phyloP scores from a whole-genome alignment of 495 filamentous ascomycete genomes.

The Xylaria venustula region DNA sequence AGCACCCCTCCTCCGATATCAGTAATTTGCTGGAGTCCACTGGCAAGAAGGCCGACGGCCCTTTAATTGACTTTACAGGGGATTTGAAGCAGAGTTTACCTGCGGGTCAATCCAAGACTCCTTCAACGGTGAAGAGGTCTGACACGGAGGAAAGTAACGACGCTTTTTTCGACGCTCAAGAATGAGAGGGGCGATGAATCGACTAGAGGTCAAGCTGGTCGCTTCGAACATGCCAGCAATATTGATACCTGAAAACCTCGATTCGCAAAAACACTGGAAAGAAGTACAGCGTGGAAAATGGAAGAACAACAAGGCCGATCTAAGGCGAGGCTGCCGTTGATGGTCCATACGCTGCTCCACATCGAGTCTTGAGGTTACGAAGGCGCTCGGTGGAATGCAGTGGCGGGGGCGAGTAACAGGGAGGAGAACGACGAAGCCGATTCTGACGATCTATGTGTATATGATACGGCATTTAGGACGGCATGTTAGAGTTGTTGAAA shows the following conservation, averaged over 20 bases:
- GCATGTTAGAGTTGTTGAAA: not conserved
- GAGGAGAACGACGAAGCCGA: not conserved
- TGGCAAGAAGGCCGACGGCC: constrained; percentile 32
- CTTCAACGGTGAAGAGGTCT: constrained; percentile 12
- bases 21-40: constrained; percentile 41
- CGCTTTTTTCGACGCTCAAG: constrained; percentile 29
- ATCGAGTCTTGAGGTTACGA: too few relatives aligned
- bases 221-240: too few relatives aligned
- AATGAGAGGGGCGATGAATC: not conserved
- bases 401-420: not conserved
- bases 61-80: constrained; percentile 50
- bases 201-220: too few relatives aligned
- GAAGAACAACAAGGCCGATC: too few relatives aligned
- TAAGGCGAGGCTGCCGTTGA: too few relatives aligned
- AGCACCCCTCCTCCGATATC: constrained; percentile 37
- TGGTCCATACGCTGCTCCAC: too few relatives aligned
- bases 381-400: not conserved
- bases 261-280: too few relatives aligned
- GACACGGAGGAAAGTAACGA: constrained; percentile 22
- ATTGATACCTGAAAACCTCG: too few relatives aligned
- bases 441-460: too few relatives aligned
- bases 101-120: constrained; percentile 25
- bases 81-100: constrained; percentile 49
- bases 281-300: too few relatives aligned
- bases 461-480: too few relatives aligned